Evolutionary conservation across 768 basidiomycete genomes (phyloP), one percentile per base, ranked within the genome.

Genomic region (Hericium rajendrae): DNA sequence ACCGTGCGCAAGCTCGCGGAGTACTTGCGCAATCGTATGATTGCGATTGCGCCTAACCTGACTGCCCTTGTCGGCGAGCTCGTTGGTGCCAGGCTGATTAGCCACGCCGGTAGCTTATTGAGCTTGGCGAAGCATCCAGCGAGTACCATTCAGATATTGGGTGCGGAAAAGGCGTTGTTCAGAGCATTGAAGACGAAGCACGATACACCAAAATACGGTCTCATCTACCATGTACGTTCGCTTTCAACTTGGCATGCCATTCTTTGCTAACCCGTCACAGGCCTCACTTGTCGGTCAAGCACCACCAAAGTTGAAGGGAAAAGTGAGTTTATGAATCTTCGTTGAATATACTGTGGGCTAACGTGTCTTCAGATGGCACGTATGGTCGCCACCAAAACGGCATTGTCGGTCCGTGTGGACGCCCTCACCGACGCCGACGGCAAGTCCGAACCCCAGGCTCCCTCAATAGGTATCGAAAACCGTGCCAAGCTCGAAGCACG

Each of bases 381-480:
- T 67, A 99, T 99, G 97, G 93, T 98, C 32, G 94, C 97, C 51
- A 98, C 97, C 51, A 99, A 99, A 77, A 86, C 95, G 3, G 91
- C 97, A 1, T 83, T 99, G 13, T 95, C 95, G 4, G 92, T 97
- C 66, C 95, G 97, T 71, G 92, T 98, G 39, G 97, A 99, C 64
- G 97, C 97, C 6, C 85, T 99, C 49, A 88, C 94, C 43, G 93
- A 97, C 60, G 78, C 85, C 9, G 91, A 97, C 59, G 88, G 85
- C 64, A 97, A 97, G 71, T 91, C 91, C 1, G 91, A 88, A 58
- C 74, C 83, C 40, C 71, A 76, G 6, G 89, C 94, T 2, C 84
- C 94, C 1, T 83, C 91, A 64, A 85, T 97, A 68, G 97, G 97
- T 57, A 73, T 98, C 58, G 90, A 92, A 67, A 92, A 93, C 73